phyloP scores from a whole-genome alignment of 106 monocot species.

The Xerophyta viscosa region DNA sequence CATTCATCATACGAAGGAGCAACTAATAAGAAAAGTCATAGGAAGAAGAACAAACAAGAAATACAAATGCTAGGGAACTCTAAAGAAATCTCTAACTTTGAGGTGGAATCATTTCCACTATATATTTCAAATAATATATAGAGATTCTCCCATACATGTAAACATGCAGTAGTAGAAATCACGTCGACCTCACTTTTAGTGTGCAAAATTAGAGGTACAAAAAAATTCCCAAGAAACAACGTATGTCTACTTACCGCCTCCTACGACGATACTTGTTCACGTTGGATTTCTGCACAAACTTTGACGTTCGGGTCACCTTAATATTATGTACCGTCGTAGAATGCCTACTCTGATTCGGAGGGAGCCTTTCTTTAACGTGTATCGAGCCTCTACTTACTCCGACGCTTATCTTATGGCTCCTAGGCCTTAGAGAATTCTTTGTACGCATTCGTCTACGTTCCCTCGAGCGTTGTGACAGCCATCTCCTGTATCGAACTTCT shows the following conservation, averaged over 20 bases:
- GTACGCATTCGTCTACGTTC: slow-evolving; percentile 38
- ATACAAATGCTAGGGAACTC: too few species aligned
- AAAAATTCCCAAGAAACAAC: too few species aligned
- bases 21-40: too few species aligned
- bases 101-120: too few species aligned
- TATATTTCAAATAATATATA: too few species aligned
- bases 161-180: too few species aligned
- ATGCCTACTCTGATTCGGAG: slow-evolving; percentile 11
- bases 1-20: too few species aligned
- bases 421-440: slow-evolving; percentile 59
- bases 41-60: too few species aligned
- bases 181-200: too few species aligned
- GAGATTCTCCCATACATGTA: too few species aligned
- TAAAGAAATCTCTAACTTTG: too few species aligned
- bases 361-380: slow-evolving; percentile 18
- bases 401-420: slow-evolving; percentile 54
- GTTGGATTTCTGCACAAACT: slow-evolving; percentile 55
- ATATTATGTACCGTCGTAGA: slow-evolving; percentile 39
- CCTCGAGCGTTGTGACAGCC: slow-evolving; percentile 30
- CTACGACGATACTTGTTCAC: slow-evolving; percentile 15
- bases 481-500: slow-evolving; percentile 14
- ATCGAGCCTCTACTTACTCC: slow-evolving; percentile 38
- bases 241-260: slow-evolving; percentile 9
- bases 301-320: slow-evolving; percentile 65
- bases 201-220: too few species aligned